Percentiles rank a stretch among this genome's conserved stretches.
Evolutionary conservation across 192 early-diverging fungal species (phyloP).

Genomic region (Umbelopsis sp.): DNA sequence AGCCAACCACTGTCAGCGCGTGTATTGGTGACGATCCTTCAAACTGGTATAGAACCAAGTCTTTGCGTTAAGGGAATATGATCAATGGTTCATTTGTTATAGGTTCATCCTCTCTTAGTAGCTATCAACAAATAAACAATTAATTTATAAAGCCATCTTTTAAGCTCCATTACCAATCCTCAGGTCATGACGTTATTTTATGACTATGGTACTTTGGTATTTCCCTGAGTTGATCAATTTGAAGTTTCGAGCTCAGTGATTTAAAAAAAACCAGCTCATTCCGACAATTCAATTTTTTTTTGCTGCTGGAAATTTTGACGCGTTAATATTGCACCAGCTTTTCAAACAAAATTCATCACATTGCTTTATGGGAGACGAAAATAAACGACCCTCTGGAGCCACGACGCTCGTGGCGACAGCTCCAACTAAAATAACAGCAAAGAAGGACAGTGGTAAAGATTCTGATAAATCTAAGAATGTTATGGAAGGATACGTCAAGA

Average conservation of each 20-base stretch:
- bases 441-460: background rate
- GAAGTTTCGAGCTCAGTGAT: background rate
- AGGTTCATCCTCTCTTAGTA: too few relatives aligned
- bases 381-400: background rate
- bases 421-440: background rate
- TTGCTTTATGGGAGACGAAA: conserved; percentile 4
- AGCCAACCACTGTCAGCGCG: conserved; percentile 48
- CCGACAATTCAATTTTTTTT: background rate
- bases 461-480: background rate
- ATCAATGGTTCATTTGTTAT: too few relatives aligned
- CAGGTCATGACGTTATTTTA: too few relatives aligned
- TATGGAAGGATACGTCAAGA: conserved; percentile 64
- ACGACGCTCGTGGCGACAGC: background rate
- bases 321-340: background rate
- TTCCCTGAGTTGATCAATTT: too few relatives aligned
- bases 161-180: too few relatives aligned
- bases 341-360: background rate
- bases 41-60: conserved; percentile 18
- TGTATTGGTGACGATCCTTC: conserved; percentile 24
- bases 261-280: too few relatives aligned
- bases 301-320: conserved; percentile 1
- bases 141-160: too few relatives aligned
- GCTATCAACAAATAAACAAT: too few relatives aligned
- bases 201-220: too few relatives aligned
- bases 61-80: background rate